These are phyloP conservation scores for Jacaranda copaia DNA, from an alignment of 257 asterid species.

Conservation along the genomic window DNA sequence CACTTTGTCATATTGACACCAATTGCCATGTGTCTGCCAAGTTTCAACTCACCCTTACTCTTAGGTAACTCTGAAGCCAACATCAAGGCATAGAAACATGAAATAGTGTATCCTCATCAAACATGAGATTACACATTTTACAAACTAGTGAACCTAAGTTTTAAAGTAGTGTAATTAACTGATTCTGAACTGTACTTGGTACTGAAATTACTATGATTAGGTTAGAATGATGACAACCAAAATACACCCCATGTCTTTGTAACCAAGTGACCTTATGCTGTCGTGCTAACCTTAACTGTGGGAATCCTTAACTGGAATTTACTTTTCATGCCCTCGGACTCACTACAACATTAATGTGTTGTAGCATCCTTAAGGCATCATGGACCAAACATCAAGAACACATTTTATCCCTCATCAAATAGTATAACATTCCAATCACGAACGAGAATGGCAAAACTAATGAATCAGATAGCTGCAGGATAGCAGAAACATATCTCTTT, in stretches of 20 bases:
- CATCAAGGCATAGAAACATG: not conserved
- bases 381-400: not conserved
- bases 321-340: not conserved
- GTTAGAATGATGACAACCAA: not conserved
- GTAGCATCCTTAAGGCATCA: not conserved
- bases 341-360: not conserved
- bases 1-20: not conserved
- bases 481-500: not conserved
- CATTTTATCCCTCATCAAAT: not conserved
- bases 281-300: not conserved
- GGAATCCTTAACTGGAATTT: not conserved
- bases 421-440: not conserved
- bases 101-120: not conserved
- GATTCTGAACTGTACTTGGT: not conserved
- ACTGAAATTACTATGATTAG: not conserved
- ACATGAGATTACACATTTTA: not conserved
- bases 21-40: conserved; percentile 8
- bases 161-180: not conserved
- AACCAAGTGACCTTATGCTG: not conserved
- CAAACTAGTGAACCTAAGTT: not conserved
- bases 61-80: conserved; percentile 6
- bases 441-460: not conserved
- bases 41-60: conserved; percentile 16
- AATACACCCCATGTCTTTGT: not conserved
- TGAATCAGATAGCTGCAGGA: not conserved